Conservation (phyloP, 2,329 filamentous ascomycete species). For the Colletotrichum orchidophilum region DNA sequence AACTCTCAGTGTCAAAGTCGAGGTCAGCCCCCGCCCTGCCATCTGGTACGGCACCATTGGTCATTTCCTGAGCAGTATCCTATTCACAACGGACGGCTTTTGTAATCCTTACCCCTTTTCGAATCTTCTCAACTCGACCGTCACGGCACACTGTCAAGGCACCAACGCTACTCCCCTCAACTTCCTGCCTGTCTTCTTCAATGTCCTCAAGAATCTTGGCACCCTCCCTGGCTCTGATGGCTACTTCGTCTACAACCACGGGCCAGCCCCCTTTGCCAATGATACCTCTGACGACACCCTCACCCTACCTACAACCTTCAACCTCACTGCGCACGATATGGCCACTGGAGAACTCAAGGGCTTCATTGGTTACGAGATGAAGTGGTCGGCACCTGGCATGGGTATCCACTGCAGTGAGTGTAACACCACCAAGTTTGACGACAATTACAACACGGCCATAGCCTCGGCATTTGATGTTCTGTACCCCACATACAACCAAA, state of each 20-base stretch:
- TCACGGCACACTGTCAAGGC: constrained; percentile 28
- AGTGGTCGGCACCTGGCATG: constrained; percentile 2
- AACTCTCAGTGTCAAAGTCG: constrained; percentile 3
- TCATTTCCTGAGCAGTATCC: constrained; percentile 28
- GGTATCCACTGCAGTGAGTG: constrained; percentile 30
- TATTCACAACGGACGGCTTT: constrained; percentile 15
- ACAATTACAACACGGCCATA: constrained; percentile 24
- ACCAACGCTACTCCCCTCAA: constrained; percentile 23
- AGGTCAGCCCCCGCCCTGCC: constrained; percentile 24
- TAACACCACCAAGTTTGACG: constrained; percentile 27
- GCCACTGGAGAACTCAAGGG: constrained; percentile 20
- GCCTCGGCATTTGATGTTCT: constrained; percentile 29
- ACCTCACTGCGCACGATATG: constrained; percentile 22
- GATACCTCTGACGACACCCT: constrained; percentile 31
- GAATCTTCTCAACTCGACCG: constrained; percentile 27
- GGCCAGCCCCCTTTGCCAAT: constrained; percentile 26
- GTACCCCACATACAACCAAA: constrained; percentile 27
- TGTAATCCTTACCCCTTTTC: constrained; percentile 28
- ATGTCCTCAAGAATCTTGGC: constrained; percentile 32
- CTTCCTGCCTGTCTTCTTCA: constrained; percentile 28
- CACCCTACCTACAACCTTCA: constrained; percentile 21
- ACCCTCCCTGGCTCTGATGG: constrained; percentile 16
- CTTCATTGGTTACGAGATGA: constrained; percentile 28
- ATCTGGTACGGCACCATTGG: constrained; percentile 28
- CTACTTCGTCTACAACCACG: constrained; percentile 14